These are phyloP conservation scores for Hebeloma cylindrosporum DNA, from an alignment of 768 basidiomycete genomes.

Conservation along the genomic window DNA sequence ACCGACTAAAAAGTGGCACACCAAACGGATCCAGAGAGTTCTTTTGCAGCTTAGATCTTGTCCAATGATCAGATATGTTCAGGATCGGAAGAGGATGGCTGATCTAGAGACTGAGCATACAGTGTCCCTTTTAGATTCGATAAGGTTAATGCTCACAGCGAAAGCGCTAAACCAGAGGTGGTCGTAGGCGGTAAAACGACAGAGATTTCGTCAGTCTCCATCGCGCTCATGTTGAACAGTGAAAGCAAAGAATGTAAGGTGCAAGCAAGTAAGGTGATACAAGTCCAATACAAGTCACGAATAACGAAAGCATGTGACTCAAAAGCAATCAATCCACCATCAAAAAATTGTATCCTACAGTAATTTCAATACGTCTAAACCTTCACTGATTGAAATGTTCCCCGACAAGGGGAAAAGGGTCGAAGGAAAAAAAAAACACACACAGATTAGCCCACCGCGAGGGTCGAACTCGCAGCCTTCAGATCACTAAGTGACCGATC, in stretches of 20 bases:
- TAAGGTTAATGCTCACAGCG: slow-evolving; percentile 51
- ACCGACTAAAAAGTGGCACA: slow-evolving; percentile 30
- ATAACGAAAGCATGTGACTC: too few species aligned
- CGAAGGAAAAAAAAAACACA: not conserved
- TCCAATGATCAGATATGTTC: slow-evolving; percentile 95
- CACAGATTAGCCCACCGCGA: slow-evolving; percentile 67
- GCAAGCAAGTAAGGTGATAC: slow-evolving; percentile 1
- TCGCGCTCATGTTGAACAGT: slow-evolving; percentile 47
- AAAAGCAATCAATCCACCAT: too few species aligned
- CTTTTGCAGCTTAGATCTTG: slow-evolving; percentile 76
- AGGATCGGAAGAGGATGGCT: slow-evolving; percentile 97
- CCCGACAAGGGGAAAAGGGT: too few species aligned
- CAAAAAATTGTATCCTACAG: too few species aligned
- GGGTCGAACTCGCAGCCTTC: slow-evolving; percentile 87
- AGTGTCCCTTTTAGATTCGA: not conserved
- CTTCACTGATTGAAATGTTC: too few species aligned
- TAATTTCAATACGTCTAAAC: too few species aligned
- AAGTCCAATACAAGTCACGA: too few species aligned
- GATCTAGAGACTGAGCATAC: slow-evolving; percentile 25
- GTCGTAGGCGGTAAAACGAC: slow-evolving; percentile 73
- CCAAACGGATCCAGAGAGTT: slow-evolving; percentile 63
- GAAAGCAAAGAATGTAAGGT: not conserved
- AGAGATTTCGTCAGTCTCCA: slow-evolving; percentile 78
- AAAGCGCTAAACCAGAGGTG: slow-evolving; percentile 71
- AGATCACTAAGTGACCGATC: slow-evolving; percentile 42